phyloP scores from a whole-genome alignment of 2,329 filamentous ascomycete genomes.

The Fusarium miscanthi region DNA sequence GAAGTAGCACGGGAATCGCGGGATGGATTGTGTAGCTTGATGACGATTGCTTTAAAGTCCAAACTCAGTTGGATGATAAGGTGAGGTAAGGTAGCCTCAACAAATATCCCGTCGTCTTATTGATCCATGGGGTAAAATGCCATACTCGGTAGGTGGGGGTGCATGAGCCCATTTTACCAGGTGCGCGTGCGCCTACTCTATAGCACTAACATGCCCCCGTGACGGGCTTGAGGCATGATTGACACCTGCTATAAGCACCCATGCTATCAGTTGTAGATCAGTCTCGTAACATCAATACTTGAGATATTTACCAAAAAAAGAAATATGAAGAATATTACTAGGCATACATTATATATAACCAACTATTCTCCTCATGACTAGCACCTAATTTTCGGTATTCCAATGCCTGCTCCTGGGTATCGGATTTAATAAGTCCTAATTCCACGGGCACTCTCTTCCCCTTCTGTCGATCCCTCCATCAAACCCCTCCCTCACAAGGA shows the following conservation, averaged over 20 bases:
- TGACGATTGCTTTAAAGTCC: slow-evolving; percentile 41
- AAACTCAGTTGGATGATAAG: slow-evolving; percentile 28
- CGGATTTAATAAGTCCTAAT: not conserved
- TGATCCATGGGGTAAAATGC: slow-evolving; percentile 4
- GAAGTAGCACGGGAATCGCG: slow-evolving; percentile 14
- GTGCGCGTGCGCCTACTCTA: slow-evolving; percentile 24
- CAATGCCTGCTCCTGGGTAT: not conserved
- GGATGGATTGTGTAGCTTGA: slow-evolving; percentile 27
- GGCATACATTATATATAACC: not conserved
- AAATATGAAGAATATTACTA: not conserved
- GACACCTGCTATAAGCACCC: slow-evolving; percentile 11
- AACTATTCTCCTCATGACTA: not conserved
- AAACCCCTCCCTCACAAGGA: slow-evolving; percentile 15
- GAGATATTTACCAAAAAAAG: not conserved
- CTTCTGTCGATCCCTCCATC: slow-evolving; percentile 5
- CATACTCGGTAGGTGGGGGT: slow-evolving; percentile 37
- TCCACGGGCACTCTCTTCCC: slow-evolving; percentile 3
- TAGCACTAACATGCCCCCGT: slow-evolving; percentile 18
- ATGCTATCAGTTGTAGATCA: not conserved
- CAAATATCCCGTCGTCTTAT: slow-evolving; percentile 1
- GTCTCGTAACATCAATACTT: not conserved
- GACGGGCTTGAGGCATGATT: slow-evolving; percentile 14
- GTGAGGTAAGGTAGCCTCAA: not conserved
- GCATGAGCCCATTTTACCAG: slow-evolving; percentile 16
- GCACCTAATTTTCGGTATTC: not conserved